These are phyloP conservation scores for Aspergillus uvarum DNA, from an alignment of 2,329 filamentous ascomycete genomes.

Conservation along the genomic window DNA sequence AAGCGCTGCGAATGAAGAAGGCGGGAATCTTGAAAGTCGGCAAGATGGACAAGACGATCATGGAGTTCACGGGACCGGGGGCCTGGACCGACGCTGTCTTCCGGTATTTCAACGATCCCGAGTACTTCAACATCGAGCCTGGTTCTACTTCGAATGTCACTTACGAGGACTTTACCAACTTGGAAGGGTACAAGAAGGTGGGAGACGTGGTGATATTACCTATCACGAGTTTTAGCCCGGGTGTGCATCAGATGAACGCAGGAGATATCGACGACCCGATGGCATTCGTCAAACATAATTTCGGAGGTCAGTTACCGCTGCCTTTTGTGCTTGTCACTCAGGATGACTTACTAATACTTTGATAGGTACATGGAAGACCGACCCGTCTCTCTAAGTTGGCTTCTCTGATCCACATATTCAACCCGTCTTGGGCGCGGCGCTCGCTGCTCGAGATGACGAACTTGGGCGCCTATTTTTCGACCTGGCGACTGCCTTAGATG, in stretches of 20 bases:
- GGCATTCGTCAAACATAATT: constrained; percentile 96
- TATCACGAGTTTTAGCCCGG: constrained; percentile 96
- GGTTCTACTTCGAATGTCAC: constrained; percentile 72
- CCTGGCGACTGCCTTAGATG: not conserved
- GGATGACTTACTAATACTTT: constrained; percentile 13
- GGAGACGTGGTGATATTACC: constrained; percentile 92
- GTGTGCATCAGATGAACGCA: constrained; percentile 89
- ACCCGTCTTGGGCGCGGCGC: not conserved
- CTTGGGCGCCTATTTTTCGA: not conserved
- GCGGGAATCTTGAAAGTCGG: constrained; percentile 62
- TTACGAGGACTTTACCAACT: constrained; percentile 85
- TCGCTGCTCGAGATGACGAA: not conserved
- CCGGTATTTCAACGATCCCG: constrained; percentile 86
- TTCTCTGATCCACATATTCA: not conserved
- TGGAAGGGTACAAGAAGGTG: constrained; percentile 77
- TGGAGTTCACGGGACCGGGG: constrained; percentile 92
- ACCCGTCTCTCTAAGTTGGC: constrained; percentile 30
- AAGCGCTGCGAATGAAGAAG: constrained; percentile 72
- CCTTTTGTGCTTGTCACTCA: not conserved
- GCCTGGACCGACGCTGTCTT: constrained; percentile 94
- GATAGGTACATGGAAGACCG: constrained; percentile 41
- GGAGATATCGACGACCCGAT: constrained; percentile 86
- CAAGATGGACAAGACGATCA: constrained; percentile 69
- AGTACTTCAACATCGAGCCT: constrained; percentile 75
- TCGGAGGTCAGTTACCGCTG: constrained; percentile 66